Conservation (phyloP, 2,329 filamentous ascomycete species). For the Cladobotryum mycophilum region DNA sequence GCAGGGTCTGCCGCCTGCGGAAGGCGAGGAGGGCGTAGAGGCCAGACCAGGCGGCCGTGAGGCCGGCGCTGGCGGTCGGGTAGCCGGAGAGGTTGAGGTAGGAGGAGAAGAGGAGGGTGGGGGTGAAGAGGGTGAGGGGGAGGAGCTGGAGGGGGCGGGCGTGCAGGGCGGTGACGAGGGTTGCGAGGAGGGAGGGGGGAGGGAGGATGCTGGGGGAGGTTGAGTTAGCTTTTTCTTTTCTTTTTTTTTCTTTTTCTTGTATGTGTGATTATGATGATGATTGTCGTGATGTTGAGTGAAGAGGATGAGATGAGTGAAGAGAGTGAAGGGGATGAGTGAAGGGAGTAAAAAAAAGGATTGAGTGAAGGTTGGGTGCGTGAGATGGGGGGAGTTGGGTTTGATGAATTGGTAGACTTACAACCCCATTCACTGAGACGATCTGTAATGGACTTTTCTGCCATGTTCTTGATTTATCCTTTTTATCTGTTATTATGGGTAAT, state of each 20-base stretch:
- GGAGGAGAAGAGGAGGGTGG: slow-evolving; percentile 48
- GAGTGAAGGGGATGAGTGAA: background rate
- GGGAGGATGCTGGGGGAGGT: slow-evolving; percentile 39
- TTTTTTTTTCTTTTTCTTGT: background rate
- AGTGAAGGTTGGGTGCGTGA: background rate
- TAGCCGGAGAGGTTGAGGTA: slow-evolving; percentile 56
- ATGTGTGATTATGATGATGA: background rate
- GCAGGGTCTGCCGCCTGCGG: slow-evolving; percentile 37
- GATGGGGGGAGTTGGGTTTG: background rate
- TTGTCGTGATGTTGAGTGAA: too few species aligned
- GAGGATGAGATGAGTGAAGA: background rate
- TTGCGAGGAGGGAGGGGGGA: slow-evolving; percentile 52
- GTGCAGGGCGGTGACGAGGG: slow-evolving; percentile 51
- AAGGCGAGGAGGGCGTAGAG: slow-evolving; percentile 51
- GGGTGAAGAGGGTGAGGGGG: slow-evolving; percentile 46
- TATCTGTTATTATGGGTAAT: background rate
- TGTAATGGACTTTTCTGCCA: slow-evolving; percentile 6
- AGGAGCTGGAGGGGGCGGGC: slow-evolving; percentile 45
- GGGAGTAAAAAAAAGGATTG: background rate
- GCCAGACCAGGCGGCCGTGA: slow-evolving; percentile 51
- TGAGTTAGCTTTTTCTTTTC: background rate
- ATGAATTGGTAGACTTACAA: slow-evolving; percentile 6
- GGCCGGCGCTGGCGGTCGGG: slow-evolving; percentile 49
- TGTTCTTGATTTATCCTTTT: background rate
- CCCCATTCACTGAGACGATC: slow-evolving; percentile 12